These are phyloP conservation scores for Priceomyces haplophilus DNA, from an alignment of 805 yeast species.

Conservation along the genomic window DNA sequence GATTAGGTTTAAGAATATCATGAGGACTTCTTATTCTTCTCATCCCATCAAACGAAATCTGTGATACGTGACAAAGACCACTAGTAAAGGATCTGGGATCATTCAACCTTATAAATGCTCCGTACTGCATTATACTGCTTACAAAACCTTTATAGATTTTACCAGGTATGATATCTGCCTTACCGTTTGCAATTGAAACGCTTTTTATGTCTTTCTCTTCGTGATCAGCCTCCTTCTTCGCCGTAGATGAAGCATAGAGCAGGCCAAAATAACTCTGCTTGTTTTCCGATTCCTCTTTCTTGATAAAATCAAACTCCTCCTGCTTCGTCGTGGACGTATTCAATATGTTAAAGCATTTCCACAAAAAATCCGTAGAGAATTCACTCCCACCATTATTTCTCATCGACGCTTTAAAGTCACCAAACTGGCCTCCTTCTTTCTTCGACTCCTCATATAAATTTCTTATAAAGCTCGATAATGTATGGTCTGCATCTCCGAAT, in stretches of 20 bases:
- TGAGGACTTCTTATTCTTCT: constrained; percentile 53
- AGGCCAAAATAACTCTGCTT: constrained; percentile 1
- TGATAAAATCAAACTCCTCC: constrained; percentile 4
- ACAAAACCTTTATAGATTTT: constrained; percentile 61
- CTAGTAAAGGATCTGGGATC: constrained; percentile 28
- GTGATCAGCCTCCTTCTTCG: constrained; percentile 4
- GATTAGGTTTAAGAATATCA: constrained; percentile 55
- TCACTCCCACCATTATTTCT: constrained; percentile 40
- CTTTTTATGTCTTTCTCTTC: not conserved
- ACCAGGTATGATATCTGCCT: constrained; percentile 28
- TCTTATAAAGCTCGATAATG: constrained; percentile 27
- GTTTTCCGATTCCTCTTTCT: constrained; percentile 10
- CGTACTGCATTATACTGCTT: constrained; percentile 59
- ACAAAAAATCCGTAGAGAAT: constrained; percentile 32
- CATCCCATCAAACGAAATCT: constrained; percentile 46
- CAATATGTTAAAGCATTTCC: constrained; percentile 17
- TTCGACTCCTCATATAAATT: constrained; percentile 19
- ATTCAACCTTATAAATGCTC: constrained; percentile 67
- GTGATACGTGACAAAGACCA: constrained; percentile 80
- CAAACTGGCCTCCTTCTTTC: constrained; percentile 2
- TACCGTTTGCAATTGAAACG: not conserved
- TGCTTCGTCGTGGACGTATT: constrained; percentile 2
- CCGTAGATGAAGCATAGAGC: not conserved
- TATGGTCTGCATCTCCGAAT: constrained; percentile 20
- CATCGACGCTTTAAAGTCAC: constrained; percentile 12